These are phyloP conservation scores for Cutaneotrichosporon dermatis DNA, from an alignment of 1,284 basidiomycete species.

Conservation along the genomic window DNA sequence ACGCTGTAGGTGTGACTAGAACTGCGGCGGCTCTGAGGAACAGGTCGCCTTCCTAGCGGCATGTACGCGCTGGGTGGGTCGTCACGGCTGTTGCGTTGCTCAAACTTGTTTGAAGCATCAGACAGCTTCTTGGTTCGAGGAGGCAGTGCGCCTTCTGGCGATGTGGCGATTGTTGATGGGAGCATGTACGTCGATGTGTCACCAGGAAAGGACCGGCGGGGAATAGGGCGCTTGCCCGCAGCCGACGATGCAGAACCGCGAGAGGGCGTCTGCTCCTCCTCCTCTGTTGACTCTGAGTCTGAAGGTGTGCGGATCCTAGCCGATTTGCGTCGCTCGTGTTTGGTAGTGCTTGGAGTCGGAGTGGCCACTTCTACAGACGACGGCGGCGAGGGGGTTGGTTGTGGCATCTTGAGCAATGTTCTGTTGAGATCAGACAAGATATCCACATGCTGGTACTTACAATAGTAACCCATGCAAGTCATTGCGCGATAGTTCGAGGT, in stretches of 20 bases:
- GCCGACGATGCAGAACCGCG: neutral
- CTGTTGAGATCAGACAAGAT: too few relatives aligned
- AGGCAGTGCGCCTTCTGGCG: neutral
- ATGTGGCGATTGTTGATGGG: neutral
- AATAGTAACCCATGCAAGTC: too few relatives aligned
- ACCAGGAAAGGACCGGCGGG: neutral
- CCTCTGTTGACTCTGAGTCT: slow-evolving; percentile 35
- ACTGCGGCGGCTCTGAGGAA: slow-evolving; percentile 20
- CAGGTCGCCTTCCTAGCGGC: neutral
- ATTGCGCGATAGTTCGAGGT: too few relatives aligned
- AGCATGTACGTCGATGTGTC: neutral
- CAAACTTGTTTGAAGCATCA: neutral
- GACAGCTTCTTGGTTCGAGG: neutral
- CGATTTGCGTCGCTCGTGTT: slow-evolving; percentile 27
- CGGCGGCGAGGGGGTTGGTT: too few relatives aligned
- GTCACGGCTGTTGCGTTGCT: neutral
- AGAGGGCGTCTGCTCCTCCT: slow-evolving; percentile 17
- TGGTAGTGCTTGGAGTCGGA: neutral
- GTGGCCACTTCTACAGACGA: slow-evolving; percentile 1
- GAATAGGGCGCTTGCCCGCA: neutral
- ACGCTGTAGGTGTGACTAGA: slow-evolving; percentile 15
- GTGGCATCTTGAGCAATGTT: too few relatives aligned
- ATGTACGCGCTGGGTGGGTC: neutral
- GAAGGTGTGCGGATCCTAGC: slow-evolving; percentile 42
- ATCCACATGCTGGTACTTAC: too few relatives aligned